phyloP scores from a whole-genome alignment of 306 rosid genomes.

The Pterocarpus macrocarpus region DNA sequence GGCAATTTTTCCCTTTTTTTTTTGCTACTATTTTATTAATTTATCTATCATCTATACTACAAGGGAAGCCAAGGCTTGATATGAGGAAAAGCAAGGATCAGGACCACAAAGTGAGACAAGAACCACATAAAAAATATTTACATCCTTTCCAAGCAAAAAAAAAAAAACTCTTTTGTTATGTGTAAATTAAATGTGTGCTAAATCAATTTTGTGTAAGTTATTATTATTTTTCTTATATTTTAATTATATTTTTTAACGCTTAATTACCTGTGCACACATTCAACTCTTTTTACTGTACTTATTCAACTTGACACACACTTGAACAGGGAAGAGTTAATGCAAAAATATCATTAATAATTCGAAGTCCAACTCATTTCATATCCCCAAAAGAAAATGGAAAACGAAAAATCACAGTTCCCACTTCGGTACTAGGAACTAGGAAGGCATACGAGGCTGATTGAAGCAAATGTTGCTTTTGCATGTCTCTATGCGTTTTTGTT shows the following conservation, averaged over 20 bases:
- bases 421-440: too few species aligned
- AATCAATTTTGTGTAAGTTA: neutral
- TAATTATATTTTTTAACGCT: too few species aligned
- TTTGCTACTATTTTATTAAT: too few species aligned
- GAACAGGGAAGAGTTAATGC: neutral
- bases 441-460: neutral
- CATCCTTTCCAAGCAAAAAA: neutral
- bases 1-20: too few species aligned
- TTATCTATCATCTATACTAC: too few species aligned
- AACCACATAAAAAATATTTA: too few species aligned
- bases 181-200: neutral
- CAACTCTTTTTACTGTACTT: neutral
- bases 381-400: too few species aligned
- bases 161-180: neutral
- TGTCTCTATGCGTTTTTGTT: neutral
- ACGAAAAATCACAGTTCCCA: too few species aligned
- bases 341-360: neutral
- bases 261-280: neutral
- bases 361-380: neutral
- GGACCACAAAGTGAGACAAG: too few species aligned
- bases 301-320: constrained; percentile 1
- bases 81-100: too few species aligned
- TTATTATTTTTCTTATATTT: too few species aligned
- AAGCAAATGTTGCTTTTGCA: constrained; percentile 2
- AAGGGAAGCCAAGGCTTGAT: too few species aligned